These are phyloP conservation scores for Gaertneriomyces semiglobifer DNA, from an alignment of 192 early-diverging fungal genomes.

Conservation along the genomic window DNA sequence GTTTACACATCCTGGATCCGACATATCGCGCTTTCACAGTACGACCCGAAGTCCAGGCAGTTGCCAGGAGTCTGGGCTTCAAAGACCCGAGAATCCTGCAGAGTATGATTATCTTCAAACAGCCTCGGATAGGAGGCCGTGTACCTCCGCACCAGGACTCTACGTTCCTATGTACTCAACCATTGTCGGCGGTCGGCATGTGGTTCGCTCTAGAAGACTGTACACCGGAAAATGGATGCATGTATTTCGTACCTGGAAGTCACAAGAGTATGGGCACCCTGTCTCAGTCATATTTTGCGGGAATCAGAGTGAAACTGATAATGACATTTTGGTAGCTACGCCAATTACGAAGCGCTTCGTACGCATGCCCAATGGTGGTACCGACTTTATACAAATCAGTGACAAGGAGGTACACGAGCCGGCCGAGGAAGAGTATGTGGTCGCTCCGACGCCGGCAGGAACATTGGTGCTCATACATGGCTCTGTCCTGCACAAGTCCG, in stretches of 20 bases:
- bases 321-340: slow-evolving; percentile 34
- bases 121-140: slow-evolving; percentile 57
- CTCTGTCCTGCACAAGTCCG: slow-evolving; percentile 76
- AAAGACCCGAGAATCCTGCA: slow-evolving; percentile 74
- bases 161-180: slow-evolving; percentile 86
- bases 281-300: slow-evolving; percentile 23
- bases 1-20: slow-evolving; percentile 77
- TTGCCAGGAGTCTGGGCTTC: slow-evolving; percentile 64
- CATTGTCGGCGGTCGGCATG: slow-evolving; percentile 76
- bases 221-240: slow-evolving; percentile 79
- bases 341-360: slow-evolving; percentile 66
- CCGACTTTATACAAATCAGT: slow-evolving; percentile 55
- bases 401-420: slow-evolving; percentile 48
- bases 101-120: slow-evolving; percentile 83
- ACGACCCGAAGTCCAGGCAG: slow-evolving; percentile 42
- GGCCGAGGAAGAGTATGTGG: slow-evolving; percentile 54
- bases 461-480: slow-evolving; percentile 90
- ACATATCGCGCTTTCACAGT: slow-evolving; percentile 67
- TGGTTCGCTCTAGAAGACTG: slow-evolving; percentile 95
- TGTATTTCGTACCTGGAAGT: slow-evolving; percentile 79
- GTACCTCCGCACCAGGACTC: slow-evolving; percentile 90
- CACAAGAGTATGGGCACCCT: slow-evolving; percentile 65
- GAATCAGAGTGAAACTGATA: not conserved
- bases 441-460: slow-evolving; percentile 57
- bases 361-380: slow-evolving; percentile 55